Evolutionary conservation across 228 moss, liverwort and hornwort genomes (phyloP).

Genomic region (Sphagnum fallax): DNA sequence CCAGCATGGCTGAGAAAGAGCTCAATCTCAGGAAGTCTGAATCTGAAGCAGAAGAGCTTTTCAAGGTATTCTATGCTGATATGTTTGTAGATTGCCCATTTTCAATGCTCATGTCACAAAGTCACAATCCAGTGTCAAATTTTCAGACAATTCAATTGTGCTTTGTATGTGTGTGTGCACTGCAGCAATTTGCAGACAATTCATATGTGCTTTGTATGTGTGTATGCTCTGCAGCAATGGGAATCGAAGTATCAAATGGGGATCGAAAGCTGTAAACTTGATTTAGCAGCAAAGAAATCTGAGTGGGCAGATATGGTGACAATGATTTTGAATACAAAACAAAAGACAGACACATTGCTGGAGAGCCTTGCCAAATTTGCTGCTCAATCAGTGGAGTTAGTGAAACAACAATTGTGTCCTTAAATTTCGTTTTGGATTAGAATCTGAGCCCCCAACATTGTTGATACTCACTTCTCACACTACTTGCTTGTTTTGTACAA

Average conservation of each 20-base stretch:
- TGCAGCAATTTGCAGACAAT: conserved; percentile 17
- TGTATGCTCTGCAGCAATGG: conserved; percentile 24
- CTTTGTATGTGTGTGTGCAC: neutral
- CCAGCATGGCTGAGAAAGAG: conserved; percentile 60
- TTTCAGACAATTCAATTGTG: neutral
- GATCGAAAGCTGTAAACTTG: conserved; percentile 30
- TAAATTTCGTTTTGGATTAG: too few relatives aligned
- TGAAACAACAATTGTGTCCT: conserved; percentile 16
- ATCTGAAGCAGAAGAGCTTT: conserved; percentile 47
- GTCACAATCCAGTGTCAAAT: too few relatives aligned
- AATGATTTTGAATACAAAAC: conserved; percentile 58
- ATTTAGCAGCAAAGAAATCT: conserved; percentile 31
- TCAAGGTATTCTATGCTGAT: conserved; percentile 22
- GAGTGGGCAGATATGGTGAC: conserved; percentile 53
- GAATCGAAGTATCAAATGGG: conserved; percentile 32
- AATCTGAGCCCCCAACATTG: too few relatives aligned
- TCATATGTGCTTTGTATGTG: neutral
- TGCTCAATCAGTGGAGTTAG: conserved; percentile 20
- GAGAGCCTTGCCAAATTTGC: conserved; percentile 33
- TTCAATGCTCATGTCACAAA: too few relatives aligned
- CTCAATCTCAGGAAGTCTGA: conserved; percentile 44
- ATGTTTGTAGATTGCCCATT: neutral
- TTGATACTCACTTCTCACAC: too few relatives aligned
- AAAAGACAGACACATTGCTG: conserved; percentile 29
- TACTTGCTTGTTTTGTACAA: too few relatives aligned